These are phyloP conservation scores for Suillus tomentosus DNA, from an alignment of 768 basidiomycete genomes.

Conservation along the genomic window DNA sequence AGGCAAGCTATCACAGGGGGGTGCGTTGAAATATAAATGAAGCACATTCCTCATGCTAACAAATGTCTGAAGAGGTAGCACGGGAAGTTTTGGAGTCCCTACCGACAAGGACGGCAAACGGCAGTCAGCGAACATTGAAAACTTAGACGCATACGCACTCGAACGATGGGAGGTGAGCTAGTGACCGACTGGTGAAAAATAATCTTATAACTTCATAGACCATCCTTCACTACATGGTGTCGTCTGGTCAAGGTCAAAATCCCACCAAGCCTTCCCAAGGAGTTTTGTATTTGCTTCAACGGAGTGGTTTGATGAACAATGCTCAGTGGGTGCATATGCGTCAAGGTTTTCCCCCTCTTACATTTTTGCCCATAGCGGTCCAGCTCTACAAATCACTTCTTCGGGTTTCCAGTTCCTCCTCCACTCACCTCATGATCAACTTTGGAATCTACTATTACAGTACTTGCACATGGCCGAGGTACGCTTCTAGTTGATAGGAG, in stretches of 20 bases:
- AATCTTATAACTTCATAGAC: constrained; percentile 51
- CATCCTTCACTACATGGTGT: constrained; percentile 98
- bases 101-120: constrained; percentile 65
- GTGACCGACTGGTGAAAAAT: constrained; percentile 2
- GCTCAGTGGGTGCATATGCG: constrained; percentile 51
- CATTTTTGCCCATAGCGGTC: constrained; percentile 42
- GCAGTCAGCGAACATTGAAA: constrained; percentile 52
- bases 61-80: constrained; percentile 57
- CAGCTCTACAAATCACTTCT: constrained; percentile 81
- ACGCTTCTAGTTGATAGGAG: constrained; percentile 18
- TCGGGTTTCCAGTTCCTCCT: constrained; percentile 95
- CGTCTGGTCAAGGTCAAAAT: constrained; percentile 78
- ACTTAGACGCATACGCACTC: constrained; percentile 78
- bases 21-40: constrained; percentile 43
- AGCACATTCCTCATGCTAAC: constrained; percentile 8
- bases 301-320: constrained; percentile 84
- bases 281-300: constrained; percentile 79
- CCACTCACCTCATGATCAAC: constrained; percentile 89
- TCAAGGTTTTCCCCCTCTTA: neutral
- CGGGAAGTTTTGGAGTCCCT: constrained; percentile 83
- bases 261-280: constrained; percentile 78
- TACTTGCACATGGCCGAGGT: constrained; percentile 89
- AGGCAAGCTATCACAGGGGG: constrained; percentile 88
- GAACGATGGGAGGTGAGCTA: constrained; percentile 85
- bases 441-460: constrained; percentile 92